Conservation (phyloP, 257 asterid species). For the Catharanthus roseus region DNA sequence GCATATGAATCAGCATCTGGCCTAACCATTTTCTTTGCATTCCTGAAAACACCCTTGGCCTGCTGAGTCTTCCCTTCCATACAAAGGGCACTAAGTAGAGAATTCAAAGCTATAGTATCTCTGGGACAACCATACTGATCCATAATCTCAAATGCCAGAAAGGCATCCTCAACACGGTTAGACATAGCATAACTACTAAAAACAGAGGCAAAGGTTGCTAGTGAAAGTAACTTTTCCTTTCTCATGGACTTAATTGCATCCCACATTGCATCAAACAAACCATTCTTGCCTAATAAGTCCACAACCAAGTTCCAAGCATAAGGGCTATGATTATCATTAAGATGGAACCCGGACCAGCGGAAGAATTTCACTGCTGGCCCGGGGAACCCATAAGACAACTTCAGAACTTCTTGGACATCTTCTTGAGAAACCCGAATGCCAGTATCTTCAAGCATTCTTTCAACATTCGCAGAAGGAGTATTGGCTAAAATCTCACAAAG, state of each 20-base stretch:
- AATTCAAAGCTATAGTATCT: constrained; percentile 41
- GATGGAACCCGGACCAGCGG: constrained; percentile 57
- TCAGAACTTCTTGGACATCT: constrained; percentile 61
- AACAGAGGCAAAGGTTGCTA: constrained; percentile 47
- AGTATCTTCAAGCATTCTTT: constrained; percentile 50
- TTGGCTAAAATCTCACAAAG: constrained; percentile 52
- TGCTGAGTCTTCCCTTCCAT: constrained; percentile 41
- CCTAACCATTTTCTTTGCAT: constrained; percentile 35
- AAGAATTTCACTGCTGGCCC: constrained; percentile 59
- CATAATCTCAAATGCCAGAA: constrained; percentile 49
- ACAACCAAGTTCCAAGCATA: constrained; percentile 64
- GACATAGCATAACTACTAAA: constrained; percentile 46
- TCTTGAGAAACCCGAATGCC: constrained; percentile 42
- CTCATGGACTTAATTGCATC: constrained; percentile 66
- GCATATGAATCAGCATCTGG: constrained; percentile 46
- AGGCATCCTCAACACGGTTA: constrained; percentile 48
- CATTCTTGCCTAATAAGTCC: constrained; percentile 58
- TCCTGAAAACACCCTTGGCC: constrained; percentile 36
- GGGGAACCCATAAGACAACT: constrained; percentile 40
- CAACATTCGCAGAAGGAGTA: constrained; percentile 45
- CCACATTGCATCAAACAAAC: constrained; percentile 77
- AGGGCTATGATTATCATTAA: constrained; percentile 36
- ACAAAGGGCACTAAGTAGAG: constrained; percentile 47
- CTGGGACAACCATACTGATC: constrained; percentile 45
- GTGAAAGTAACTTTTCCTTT: constrained; percentile 38